Conservation (phyloP, 2,329 filamentous ascomycete genomes). For the Paracoccidioides lutzii region DNA sequence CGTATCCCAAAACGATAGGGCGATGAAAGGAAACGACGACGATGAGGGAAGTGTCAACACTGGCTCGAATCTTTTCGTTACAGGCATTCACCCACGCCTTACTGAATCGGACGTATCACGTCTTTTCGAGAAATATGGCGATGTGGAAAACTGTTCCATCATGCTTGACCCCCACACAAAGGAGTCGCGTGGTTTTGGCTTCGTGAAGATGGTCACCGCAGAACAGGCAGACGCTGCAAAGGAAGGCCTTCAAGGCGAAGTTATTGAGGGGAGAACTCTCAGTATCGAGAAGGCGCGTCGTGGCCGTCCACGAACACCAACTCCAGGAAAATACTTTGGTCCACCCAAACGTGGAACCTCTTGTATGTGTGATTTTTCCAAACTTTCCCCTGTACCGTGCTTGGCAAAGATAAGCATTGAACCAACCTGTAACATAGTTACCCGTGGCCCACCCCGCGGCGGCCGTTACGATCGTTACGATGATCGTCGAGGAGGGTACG, state of each 20-base stretch:
- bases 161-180: slow-evolving; percentile 98
- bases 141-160: slow-evolving; percentile 98
- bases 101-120: slow-evolving; percentile 81
- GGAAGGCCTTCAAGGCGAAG: slow-evolving; percentile 87
- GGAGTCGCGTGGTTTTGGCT: slow-evolving; percentile 96
- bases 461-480: slow-evolving; percentile 38
- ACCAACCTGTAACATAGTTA: slow-evolving; percentile 29
- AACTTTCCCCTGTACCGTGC: slow-evolving; percentile 1
- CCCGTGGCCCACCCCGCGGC: slow-evolving; percentile 32
- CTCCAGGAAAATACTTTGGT: slow-evolving; percentile 97
- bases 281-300: slow-evolving; percentile 99
- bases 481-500: slow-evolving; percentile 33
- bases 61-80: slow-evolving; percentile 97
- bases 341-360: slow-evolving; percentile 88
- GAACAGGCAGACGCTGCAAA: slow-evolving; percentile 95
- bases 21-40: slow-evolving; percentile 37
- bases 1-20: slow-evolving; percentile 31
- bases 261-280: slow-evolving; percentile 85
- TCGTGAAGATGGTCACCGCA: slow-evolving; percentile 95
- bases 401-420: slow-evolving; percentile 1
- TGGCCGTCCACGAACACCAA: slow-evolving; percentile 85
- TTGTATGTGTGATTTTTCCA: slow-evolving; percentile 25
- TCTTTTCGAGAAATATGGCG: slow-evolving; percentile 96
- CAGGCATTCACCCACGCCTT: slow-evolving; percentile 88
- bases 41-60: slow-evolving; percentile 76